Evolutionary conservation across 1,284 basidiomycete genomes (phyloP).

Genomic region (Golubevia sp.): DNA sequence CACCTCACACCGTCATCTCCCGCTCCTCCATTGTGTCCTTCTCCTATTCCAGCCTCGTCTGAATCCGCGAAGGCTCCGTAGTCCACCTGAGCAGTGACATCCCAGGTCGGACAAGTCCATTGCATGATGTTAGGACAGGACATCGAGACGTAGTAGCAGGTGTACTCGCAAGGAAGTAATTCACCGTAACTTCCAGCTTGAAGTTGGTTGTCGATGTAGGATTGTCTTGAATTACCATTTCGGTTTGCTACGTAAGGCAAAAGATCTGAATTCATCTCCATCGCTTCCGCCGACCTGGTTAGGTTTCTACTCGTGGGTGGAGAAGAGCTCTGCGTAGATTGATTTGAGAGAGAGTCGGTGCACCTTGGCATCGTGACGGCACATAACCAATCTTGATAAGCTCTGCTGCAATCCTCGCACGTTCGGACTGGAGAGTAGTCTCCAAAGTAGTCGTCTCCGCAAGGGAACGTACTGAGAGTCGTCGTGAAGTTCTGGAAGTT

Average conservation of each 20-base stretch:
- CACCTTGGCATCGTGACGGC: slow-evolving; percentile 63
- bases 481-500: slow-evolving; percentile 59
- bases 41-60: slow-evolving; percentile 37
- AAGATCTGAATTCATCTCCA: slow-evolving; percentile 30
- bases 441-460: slow-evolving; percentile 52
- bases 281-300: slow-evolving; percentile 31
- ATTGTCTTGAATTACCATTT: slow-evolving; percentile 32
- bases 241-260: slow-evolving; percentile 57
- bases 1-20: slow-evolving; percentile 39
- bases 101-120: slow-evolving; percentile 55
- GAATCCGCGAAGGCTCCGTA: slow-evolving; percentile 59
- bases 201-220: slow-evolving; percentile 41
- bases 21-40: slow-evolving; percentile 43
- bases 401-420: slow-evolving; percentile 59
- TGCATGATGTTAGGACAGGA: slow-evolving; percentile 42
- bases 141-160: slow-evolving; percentile 49
- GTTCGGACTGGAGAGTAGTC: slow-evolving; percentile 61
- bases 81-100: slow-evolving; percentile 49
- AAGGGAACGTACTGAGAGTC: slow-evolving; percentile 63
- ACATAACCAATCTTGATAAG: slow-evolving; percentile 63
- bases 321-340: slow-evolving; percentile 28
- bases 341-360: slow-evolving; percentile 46
- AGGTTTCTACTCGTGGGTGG: slow-evolving; percentile 33
- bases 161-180: slow-evolving; percentile 53
- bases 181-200: slow-evolving; percentile 47